Base-by-base conservation (phyloP, 257 asterid species). In the Anisodus tanguticus region DNA sequence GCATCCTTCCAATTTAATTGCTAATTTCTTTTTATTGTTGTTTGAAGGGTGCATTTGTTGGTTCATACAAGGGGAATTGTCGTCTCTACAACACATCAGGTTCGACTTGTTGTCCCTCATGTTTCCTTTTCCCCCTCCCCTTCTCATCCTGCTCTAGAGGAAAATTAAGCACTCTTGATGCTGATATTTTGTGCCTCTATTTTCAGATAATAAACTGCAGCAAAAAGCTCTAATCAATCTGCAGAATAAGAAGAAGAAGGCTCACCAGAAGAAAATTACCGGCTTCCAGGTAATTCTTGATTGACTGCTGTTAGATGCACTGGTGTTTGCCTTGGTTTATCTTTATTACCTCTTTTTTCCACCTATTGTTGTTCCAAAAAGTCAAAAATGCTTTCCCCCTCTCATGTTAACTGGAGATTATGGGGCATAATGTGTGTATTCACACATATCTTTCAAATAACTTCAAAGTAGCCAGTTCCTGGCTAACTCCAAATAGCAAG, bases 51-150 rank as follows among this genome's bases (percentile, higher is more conserved):
- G 99, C 98, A 66, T 85, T 95, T 55, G 98, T 97, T 88, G 99
- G 99, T 85, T 92, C 99, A 22, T 95, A 97, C 94, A 97, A 95
- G 90, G 99, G 99, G 86, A 93, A 95, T 86, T 97, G 99, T 80
- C 93, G 92, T 82, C 84, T 93, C 62, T 97, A 95, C 90, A 89
- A 93, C 90, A 92, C 94, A 64, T 89, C 96, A 82, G 98, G 99
- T 97, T 87, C 57, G 86, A 80, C 83, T 67, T 66, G 35, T 37
- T 84, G 37, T 74, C 58, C 45, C 26, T 22, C 79, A 8, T 54
- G 49, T 47, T 54, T 47, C 37, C 84, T 43, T 82, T 26, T 31
- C 15, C 37, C 83, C 59, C 85, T 66, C 41, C 31, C 37, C 15
- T 82, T 19, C 62, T 60, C 82, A 82, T 78, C 55, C 86, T 57